Base-by-base conservation (phyloP, 1,284 basidiomycete genomes). In the Cryptococcus jaspeensis region DNA sequence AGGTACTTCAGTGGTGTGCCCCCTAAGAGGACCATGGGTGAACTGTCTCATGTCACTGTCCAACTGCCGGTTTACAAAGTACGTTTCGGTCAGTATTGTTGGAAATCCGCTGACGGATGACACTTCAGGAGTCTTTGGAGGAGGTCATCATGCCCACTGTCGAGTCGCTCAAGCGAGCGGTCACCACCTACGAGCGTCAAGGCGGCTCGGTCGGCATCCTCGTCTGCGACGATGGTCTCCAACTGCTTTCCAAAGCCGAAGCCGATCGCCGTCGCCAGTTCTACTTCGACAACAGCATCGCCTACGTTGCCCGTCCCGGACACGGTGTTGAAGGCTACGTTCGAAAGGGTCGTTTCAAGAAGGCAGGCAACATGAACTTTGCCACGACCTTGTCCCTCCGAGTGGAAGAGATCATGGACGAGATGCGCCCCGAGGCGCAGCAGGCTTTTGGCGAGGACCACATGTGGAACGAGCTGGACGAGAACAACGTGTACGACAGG, bases 281-380 rank as follows among this genome's bases (percentile, higher is more conserved):
- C 73, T 92, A 92, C 69, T 84, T 87, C 22, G 85, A 87, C 51
- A 88, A 91, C 69, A 87, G 85, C 66, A 87, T 91, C 65, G 88
- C 87, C 38, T 92, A 87, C 84, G 87, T 91, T 56, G 86, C 90
- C 22, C 85, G 90, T 49, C 89, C 90, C 3, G 81, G 81, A 46
- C 85, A 88, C 71, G 83, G 85, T 66, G 65, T 73, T 18, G 84
- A 84, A 67, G 89, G 88, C 0, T 92, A 85, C 79, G 81, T 84
- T 54, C 87, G 91, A 52, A 87, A 88, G n/a, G 91, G 91, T 59
- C 84, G 89, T 32, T 92, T 92, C 81, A 92, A 92, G 81, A 92
- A 92, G 76, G 89, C 89, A 0, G 87, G 85, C 0, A 92, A 92
- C 74, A 88, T 92, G 87, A 92, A 92, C 73, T 90, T 88, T 71